phyloP scores from a whole-genome alignment of 2,329 filamentous ascomycete genomes.

The Albifimbria verrucaria region DNA sequence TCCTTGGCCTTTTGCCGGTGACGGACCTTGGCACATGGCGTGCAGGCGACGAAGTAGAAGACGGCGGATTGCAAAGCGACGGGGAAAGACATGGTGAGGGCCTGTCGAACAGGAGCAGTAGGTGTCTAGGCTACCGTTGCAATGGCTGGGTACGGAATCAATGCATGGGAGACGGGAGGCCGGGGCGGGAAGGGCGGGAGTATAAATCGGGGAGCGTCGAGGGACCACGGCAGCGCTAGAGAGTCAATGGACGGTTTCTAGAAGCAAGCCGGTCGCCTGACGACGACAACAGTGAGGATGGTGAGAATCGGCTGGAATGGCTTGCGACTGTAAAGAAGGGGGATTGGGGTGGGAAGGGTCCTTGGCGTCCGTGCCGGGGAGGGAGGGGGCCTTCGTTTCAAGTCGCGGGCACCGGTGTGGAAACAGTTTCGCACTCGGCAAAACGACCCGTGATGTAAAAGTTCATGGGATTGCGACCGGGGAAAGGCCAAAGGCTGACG shows the following conservation, averaged over 20 bases:
- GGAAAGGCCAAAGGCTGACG: no score
- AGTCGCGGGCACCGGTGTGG: neutral
- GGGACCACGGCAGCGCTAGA: no score
- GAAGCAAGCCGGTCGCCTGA: no score
- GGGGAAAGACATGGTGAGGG: constrained; percentile 41
- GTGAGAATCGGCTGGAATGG: no score
- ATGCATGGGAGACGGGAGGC: neutral
- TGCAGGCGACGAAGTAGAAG: constrained; percentile 76
- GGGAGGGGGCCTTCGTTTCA: neutral
- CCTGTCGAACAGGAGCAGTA: neutral
- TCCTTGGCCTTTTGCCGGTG: constrained; percentile 68
- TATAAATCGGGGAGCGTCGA: no score
- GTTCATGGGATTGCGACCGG: neutral
- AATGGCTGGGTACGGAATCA: neutral
- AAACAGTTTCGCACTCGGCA: neutral
- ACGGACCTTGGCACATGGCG: constrained; percentile 70
- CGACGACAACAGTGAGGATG: no score
- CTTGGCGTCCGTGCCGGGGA: neutral
- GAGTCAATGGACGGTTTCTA: no score
- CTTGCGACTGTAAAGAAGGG: no score
- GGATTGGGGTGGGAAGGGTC: no score
- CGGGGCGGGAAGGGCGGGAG: neutral
- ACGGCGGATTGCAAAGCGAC: constrained; percentile 70
- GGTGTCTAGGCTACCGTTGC: neutral
- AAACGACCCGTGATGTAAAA: neutral